Evolutionary conservation across 768 basidiomycete genomes (phyloP).

Genomic region (Russula abietina): DNA sequence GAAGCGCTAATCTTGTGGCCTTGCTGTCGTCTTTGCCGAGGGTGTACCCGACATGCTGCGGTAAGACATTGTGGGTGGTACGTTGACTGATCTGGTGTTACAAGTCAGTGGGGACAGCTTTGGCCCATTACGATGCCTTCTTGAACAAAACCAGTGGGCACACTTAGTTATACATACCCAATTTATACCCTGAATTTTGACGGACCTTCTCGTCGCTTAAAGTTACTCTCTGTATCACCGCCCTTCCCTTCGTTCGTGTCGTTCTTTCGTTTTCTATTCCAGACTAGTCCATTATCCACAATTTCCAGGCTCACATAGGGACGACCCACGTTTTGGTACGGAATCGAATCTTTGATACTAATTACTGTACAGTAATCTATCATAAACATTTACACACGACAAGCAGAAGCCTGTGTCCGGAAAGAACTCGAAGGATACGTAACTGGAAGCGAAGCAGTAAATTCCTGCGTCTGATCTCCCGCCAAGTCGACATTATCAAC

Average conservation of each 20-base stretch:
- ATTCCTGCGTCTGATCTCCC: conserved; percentile 10
- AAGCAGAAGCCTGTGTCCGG: neutral
- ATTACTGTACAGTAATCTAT: neutral
- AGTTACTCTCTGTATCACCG: neutral
- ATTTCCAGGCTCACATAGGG: neutral
- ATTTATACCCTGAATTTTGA: neutral
- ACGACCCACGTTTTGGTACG: neutral
- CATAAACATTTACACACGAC: neutral
- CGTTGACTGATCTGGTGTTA: neutral
- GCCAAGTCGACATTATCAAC: conserved; percentile 4
- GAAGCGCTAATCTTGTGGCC: conserved; percentile 1
- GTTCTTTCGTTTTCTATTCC: neutral
- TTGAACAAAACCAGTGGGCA: neutral
- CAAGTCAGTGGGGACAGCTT: conserved; percentile 2
- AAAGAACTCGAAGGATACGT: neutral
- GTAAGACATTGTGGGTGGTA: neutral
- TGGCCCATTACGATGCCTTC: conserved; percentile 12
- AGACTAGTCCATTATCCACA: neutral
- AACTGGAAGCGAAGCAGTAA: neutral
- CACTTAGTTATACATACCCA: neutral
- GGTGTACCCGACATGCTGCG: conserved; percentile 10
- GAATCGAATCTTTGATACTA: neutral
- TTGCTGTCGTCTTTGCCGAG: conserved; percentile 21
- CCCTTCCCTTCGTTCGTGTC: neutral
- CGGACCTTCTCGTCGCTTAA: neutral